These are phyloP conservation scores for Monilinia polystroma DNA, from an alignment of 2,329 filamentous ascomycete genomes.

Conservation along the genomic window DNA sequence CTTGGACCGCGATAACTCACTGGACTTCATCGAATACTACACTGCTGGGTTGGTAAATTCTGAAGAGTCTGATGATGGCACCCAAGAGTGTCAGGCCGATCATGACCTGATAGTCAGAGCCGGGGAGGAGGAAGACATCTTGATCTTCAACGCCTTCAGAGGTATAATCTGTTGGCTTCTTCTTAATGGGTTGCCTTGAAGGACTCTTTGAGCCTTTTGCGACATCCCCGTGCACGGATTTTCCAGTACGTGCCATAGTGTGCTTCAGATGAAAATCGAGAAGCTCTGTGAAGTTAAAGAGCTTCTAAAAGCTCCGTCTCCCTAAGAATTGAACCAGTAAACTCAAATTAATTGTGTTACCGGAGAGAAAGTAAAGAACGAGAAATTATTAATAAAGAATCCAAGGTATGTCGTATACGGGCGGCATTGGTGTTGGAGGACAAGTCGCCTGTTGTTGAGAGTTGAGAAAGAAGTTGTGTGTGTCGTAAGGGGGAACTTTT, in stretches of 20 bases:
- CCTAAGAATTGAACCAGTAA: conserved; percentile 28
- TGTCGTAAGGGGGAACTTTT: conserved; percentile 24
- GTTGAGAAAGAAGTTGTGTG: neutral
- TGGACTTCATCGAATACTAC: conserved; percentile 99
- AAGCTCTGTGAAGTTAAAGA: conserved; percentile 29
- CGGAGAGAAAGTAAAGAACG: conserved; percentile 35
- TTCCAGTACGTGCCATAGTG: conserved; percentile 35
- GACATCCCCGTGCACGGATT: conserved; percentile 28
- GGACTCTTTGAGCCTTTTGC: conserved; percentile 26
- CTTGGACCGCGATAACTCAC: conserved; percentile 57
- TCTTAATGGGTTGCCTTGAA: conserved; percentile 25
- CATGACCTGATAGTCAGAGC: conserved; percentile 79
- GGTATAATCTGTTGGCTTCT: conserved; percentile 57
- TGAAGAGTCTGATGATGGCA: conserved; percentile 80
- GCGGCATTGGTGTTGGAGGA: conserved; percentile 26
- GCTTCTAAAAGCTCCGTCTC: conserved; percentile 29
- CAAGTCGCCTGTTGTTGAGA: conserved; percentile 23
- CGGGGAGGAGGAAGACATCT: conserved; percentile 84
- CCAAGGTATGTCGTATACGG: conserved; percentile 30
- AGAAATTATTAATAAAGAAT: conserved; percentile 28
- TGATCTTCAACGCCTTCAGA: conserved; percentile 83
- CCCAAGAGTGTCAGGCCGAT: conserved; percentile 71
- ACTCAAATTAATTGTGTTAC: conserved; percentile 26
- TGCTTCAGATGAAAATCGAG: conserved; percentile 22
- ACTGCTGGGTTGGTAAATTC: conserved; percentile 92